Evolutionary conservation across 2,329 filamentous ascomycete genomes (phyloP).

Genomic region (Emmonsiellopsis sp.): DNA sequence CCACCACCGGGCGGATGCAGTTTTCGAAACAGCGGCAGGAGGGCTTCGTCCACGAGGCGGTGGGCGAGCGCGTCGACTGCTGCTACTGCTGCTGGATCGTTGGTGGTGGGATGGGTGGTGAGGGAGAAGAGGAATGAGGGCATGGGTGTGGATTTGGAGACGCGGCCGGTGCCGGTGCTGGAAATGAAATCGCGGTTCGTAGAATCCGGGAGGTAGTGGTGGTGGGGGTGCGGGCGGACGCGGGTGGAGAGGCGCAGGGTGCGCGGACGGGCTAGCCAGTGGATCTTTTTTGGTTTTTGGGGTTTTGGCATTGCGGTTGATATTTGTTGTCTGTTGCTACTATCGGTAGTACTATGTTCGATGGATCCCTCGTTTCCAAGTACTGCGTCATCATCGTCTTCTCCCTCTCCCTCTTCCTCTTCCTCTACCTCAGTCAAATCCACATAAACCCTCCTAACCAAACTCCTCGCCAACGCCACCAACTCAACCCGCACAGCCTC

Average conservation of each 20-base stretch:
- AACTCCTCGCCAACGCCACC: slow-evolving; percentile 55
- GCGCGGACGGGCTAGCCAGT: slow-evolving; percentile 73
- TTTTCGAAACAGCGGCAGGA: slow-evolving; percentile 65
- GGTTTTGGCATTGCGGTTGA: neutral
- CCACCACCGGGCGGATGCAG: slow-evolving; percentile 58
- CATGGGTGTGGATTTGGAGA: slow-evolving; percentile 65
- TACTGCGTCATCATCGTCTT: neutral
- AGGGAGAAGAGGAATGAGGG: slow-evolving; percentile 66
- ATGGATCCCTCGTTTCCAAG: slow-evolving; percentile 3
- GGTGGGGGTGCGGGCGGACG: slow-evolving; percentile 45
- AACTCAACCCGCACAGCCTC: slow-evolving; percentile 60
- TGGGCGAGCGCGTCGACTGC: slow-evolving; percentile 54
- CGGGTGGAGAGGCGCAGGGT: slow-evolving; percentile 75
- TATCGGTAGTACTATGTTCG: neutral
- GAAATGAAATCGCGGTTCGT: slow-evolving; percentile 52
- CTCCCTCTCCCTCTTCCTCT: slow-evolving; percentile 16
- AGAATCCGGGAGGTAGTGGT: slow-evolving; percentile 36
- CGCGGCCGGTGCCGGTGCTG: slow-evolving; percentile 41
- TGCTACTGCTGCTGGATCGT: slow-evolving; percentile 22
- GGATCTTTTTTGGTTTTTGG: slow-evolving; percentile 9
- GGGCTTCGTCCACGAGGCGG: slow-evolving; percentile 57
- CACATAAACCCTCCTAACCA: slow-evolving; percentile 67
- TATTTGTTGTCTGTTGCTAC: slow-evolving; percentile 12
- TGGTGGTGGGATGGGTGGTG: slow-evolving; percentile 14
- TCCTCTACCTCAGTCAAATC: slow-evolving; percentile 56